A percentile compares a stretch with the other conserved stretches of the same genome.
phyloP scores from a whole-genome alignment of 306 rosid genomes.

The Vicia villosa region DNA sequence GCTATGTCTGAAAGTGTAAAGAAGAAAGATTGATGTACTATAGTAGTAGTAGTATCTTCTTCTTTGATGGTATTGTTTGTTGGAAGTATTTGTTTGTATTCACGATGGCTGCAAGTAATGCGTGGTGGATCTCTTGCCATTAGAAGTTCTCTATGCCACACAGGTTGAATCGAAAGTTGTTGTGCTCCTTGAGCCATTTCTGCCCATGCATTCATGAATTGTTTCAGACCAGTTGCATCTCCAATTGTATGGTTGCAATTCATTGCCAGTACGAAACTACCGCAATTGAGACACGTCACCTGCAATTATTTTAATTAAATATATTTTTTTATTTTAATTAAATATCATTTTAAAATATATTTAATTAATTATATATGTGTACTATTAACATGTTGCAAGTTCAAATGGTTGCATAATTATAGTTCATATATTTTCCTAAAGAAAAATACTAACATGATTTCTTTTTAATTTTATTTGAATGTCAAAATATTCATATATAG shows the following conservation, averaged over 20 bases:
- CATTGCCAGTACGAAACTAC: constrained; percentile 34
- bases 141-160: constrained; percentile 44
- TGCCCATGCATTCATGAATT: constrained; percentile 19
- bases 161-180: constrained; percentile 37
- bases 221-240: constrained; percentile 19
- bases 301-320: no score
- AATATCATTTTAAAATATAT: no score
- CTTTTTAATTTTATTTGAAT: no score
- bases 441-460: no score
- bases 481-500: no score
- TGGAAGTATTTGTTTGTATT: neutral
- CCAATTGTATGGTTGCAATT: constrained; percentile 26
- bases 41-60: neutral
- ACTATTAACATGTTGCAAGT: neutral
- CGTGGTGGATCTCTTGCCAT: constrained; percentile 39
- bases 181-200: constrained; percentile 38
- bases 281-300: constrained; percentile 45
- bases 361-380: no score
- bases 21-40: constrained; percentile 22
- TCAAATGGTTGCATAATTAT: no score
- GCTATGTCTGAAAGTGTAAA: constrained; percentile 30
- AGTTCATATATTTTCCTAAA: no score
- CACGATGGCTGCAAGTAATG: constrained; percentile 36
- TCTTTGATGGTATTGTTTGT: neutral
- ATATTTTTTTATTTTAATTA: no score